These are phyloP conservation scores for Prunella vulgaris DNA, from an alignment of 257 asterid species.

Conservation along the genomic window DNA sequence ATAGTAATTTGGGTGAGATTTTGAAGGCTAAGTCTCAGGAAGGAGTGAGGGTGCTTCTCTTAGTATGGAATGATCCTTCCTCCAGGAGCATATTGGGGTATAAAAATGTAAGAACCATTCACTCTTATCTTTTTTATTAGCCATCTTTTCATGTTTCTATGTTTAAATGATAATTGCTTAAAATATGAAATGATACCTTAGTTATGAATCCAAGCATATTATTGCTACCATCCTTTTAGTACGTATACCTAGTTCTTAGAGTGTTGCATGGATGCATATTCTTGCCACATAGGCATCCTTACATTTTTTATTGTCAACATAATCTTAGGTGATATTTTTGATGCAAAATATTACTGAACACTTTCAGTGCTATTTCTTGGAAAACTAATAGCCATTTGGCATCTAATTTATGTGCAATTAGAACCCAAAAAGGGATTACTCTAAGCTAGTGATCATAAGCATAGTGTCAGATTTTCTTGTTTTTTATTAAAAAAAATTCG, in stretches of 20 bases:
- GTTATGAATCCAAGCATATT: not conserved
- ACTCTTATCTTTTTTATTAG: not conserved
- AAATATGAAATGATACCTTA: not conserved
- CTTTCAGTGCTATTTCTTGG: too few species aligned
- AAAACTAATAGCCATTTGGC: not conserved
- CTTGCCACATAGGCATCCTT: not conserved
- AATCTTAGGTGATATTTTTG: not conserved
- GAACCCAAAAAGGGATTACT: not conserved
- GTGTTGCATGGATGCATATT: not conserved
- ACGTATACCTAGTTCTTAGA: not conserved
- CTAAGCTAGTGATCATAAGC: too few species aligned
- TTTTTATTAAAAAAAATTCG: not conserved
- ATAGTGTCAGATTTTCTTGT: not conserved
- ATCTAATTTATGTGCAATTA: not conserved
- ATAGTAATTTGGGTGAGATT: constrained; percentile 56
- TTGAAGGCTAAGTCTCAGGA: constrained; percentile 78
- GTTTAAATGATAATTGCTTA: not conserved
- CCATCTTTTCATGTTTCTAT: not conserved
- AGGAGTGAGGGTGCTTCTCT: constrained; percentile 79
- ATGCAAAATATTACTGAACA: not conserved
- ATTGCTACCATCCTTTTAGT: not conserved
- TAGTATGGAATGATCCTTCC: constrained; percentile 92
- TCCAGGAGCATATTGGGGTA: constrained; percentile 69
- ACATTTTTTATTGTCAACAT: too few species aligned
- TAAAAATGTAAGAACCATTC: constrained; percentile 56